Evolutionary conservation across 139 green algal genomes (phyloP).

Genomic region (Medakamo hakoo): DNA sequence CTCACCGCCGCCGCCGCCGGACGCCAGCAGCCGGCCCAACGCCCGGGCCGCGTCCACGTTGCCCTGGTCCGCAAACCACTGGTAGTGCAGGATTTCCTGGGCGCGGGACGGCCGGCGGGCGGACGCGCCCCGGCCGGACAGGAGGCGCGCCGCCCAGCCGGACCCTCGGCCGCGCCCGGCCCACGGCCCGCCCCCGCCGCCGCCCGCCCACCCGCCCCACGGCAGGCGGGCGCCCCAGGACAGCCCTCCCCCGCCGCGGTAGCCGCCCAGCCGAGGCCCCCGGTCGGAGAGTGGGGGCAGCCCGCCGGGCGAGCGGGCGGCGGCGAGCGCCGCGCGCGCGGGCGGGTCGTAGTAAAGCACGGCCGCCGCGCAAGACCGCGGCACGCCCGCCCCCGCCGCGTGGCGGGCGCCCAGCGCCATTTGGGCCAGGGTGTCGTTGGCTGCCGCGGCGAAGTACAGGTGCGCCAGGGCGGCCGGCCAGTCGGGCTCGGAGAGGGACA

Average conservation of each 20-base stretch:
- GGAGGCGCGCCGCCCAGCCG: background rate
- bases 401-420: slow-evolving; percentile 66
- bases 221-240: slow-evolving; percentile 1
- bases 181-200: background rate
- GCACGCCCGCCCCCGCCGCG: slow-evolving; percentile 44
- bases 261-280: background rate
- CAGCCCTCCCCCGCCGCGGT: slow-evolving; percentile 1
- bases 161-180: background rate
- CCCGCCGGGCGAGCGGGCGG: slow-evolving; percentile 5
- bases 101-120: background rate
- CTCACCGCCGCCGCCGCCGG: no score
- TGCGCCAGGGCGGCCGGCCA: slow-evolving; percentile 42
- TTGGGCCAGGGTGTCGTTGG: slow-evolving; percentile 40
- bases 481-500: slow-evolving; percentile 13
- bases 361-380: slow-evolving; percentile 46
- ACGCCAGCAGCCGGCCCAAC: slow-evolving; percentile 56
- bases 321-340: slow-evolving; percentile 33
- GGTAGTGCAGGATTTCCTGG: slow-evolving; percentile 37
- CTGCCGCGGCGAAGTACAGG: slow-evolving; percentile 60
- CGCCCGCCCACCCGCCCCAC: slow-evolving; percentile 18
- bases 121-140: background rate
- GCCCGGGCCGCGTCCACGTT: slow-evolving; percentile 65
- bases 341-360: slow-evolving; percentile 74
- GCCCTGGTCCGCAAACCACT: slow-evolving; percentile 77
- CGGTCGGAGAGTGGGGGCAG: slow-evolving; percentile 8